phyloP scores from a whole-genome alignment of 192 early-diverging fungal species.

The Coemansia sp. region DNA sequence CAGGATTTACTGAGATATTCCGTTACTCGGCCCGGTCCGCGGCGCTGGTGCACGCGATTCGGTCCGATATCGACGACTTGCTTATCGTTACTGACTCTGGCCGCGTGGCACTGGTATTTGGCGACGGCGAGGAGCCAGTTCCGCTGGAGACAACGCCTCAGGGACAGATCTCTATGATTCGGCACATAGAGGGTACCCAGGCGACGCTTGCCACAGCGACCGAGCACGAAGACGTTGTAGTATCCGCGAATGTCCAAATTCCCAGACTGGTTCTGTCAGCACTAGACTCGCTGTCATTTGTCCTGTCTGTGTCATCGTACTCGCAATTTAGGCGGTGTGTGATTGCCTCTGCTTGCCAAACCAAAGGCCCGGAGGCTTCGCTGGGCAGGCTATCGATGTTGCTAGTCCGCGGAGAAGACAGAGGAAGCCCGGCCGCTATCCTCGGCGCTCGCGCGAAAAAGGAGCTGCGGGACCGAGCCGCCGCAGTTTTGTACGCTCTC shows the following conservation, averaged over 20 bases:
- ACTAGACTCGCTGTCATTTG: conserved; percentile 33
- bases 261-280: conserved; percentile 21
- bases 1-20: conserved; percentile 27
- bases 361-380: conserved; percentile 10
- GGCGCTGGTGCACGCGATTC: conserved; percentile 19
- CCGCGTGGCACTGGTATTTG: conserved; percentile 17
- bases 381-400: conserved; percentile 26
- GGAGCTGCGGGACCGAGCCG: conserved; percentile 35
- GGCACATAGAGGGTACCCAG: conserved; percentile 10
- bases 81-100: conserved; percentile 32
- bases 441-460: conserved; percentile 24
- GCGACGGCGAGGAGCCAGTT: conserved; percentile 22
- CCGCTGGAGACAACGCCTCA: background rate
- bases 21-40: conserved; percentile 36
- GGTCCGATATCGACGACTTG: conserved; percentile 34
- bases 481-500: conserved; percentile 42
- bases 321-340: conserved; percentile 23
- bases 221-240: background rate
- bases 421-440: background rate
- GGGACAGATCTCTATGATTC: conserved; percentile 11
- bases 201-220: conserved; percentile 2
- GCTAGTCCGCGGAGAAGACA: conserved; percentile 27
- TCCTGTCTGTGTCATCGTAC: conserved; percentile 25
- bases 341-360: conserved; percentile 17
- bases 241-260: conserved; percentile 15